phyloP scores from a whole-genome alignment of 306 rosid genomes.

The Trichosanthes truncata region DNA sequence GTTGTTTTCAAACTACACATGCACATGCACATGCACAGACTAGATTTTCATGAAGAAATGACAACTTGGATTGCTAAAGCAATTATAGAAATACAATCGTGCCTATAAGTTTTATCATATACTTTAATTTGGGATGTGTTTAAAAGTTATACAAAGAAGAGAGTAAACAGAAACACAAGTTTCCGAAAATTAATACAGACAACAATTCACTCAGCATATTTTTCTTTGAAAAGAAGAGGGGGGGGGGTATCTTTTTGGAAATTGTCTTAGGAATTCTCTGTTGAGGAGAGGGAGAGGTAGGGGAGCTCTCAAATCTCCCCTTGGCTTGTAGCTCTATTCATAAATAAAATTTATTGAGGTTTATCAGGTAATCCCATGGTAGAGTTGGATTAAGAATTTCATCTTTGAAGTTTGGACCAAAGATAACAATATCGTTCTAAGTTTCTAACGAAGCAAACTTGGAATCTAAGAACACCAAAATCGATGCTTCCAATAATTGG shows the following conservation, averaged over 20 bases:
- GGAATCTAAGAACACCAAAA: background rate
- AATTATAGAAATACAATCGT: background rate
- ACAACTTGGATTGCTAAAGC: background rate
- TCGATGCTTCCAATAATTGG: background rate
- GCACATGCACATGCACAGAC: background rate
- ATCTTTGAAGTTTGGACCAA: background rate
- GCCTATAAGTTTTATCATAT: background rate
- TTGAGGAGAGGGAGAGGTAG: background rate
- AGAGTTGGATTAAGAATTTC: background rate
- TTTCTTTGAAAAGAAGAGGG: background rate
- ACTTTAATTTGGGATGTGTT: background rate
- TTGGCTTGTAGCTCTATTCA: background rate
- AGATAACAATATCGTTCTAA: background rate
- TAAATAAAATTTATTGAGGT: background rate
- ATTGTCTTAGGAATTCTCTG: background rate
- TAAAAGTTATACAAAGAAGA: background rate
- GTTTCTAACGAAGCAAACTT: background rate
- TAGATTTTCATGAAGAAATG: background rate
- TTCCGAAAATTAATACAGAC: background rate
- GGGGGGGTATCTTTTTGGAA: background rate
- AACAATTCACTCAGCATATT: background rate
- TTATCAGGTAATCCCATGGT: background rate
- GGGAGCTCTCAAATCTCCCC: background rate
- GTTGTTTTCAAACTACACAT: background rate
- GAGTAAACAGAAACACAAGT: slow-evolving; percentile 1